A percentile compares a stretch with the other conserved stretches of the same genome.
phyloP scores from a whole-genome alignment of 441 rosid genomes.

The Pelargonium australe region DNA sequence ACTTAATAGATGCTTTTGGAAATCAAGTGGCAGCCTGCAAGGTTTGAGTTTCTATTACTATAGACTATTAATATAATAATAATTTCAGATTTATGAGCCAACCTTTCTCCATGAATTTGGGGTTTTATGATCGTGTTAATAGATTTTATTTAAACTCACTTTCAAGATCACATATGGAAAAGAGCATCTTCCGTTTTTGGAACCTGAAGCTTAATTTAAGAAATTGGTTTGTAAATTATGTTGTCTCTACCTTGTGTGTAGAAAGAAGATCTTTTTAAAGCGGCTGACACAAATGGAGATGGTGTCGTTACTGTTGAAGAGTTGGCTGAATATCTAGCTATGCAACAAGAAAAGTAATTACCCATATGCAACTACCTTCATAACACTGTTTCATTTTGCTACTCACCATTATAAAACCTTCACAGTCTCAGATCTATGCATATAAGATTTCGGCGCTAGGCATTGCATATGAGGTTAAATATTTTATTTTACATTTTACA shows the following conservation, averaged over 20 bases:
- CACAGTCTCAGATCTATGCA: too few species aligned
- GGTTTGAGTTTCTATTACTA: slow-evolving; percentile 29
- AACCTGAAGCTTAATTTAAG: background rate
- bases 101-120: too few species aligned
- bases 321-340: slow-evolving; percentile 75
- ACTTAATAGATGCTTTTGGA: slow-evolving; percentile 75
- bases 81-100: too few species aligned
- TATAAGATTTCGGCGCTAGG: background rate
- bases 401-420: too few species aligned
- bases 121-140: too few species aligned
- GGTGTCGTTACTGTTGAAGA: slow-evolving; percentile 85
- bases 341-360: slow-evolving; percentile 80
- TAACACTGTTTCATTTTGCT: background rate
- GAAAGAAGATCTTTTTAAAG: slow-evolving; percentile 85
- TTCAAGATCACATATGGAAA: background rate
- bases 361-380: background rate
- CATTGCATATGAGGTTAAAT: too few species aligned
- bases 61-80: too few species aligned
- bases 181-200: background rate
- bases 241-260: slow-evolving; percentile 17
- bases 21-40: slow-evolving; percentile 64
- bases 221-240: background rate
- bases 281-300: slow-evolving; percentile 76
- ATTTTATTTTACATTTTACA: too few species aligned
- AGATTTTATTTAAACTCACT: too few species aligned